Base-by-base conservation (phyloP, 2,329 filamentous ascomycete genomes). In the Fusarium setosum region DNA sequence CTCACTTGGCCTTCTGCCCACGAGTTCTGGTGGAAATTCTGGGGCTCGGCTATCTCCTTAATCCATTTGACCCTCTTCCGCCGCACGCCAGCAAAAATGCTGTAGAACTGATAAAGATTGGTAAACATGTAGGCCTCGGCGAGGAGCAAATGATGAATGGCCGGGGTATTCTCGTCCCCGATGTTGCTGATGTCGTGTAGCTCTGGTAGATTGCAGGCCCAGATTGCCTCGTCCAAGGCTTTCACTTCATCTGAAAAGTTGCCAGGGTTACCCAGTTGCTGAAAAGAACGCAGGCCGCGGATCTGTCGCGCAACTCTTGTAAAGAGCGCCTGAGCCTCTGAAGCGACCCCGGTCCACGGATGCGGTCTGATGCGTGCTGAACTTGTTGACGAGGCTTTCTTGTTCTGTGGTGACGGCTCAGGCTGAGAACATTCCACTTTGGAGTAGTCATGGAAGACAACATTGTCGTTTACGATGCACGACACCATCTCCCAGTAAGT, bases 401-500 rank as follows among this genome's bases (percentile, higher is more conserved):
- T 29, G 4, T 5, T 29, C 4, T 29, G 26, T 9, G 26, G 9
- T 12, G 12, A 10, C 8, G 21, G 23, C 15, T 51, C 48, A 10
- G 23, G 15, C 10, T 47, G 42, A 15, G 24, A 24, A 32, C 11
- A 18, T 31, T 32, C 13, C 24, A 47, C 42, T 18, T 47, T 47
- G 23, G 42, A 47, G 24, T 32, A 47, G 26, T 47, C 24, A 31
- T 47, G 42, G 13, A 15, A 47, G 23, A 24, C n/a, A 29, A 31
- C 48, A 8, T 29, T 37, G 21, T 51, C 48, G 23, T 17, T 51
- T 7, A 51, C 48, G 13, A 31, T 17, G 48, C 48, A 37, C 10
- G 32, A 35, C 4, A 37, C 48, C 48, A 51, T 51, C 32, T 51
- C 48, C 48, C 48, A 51, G 34, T 51, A 51, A 29, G 38, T 51